Conservation (phyloP, 164 flowering plant genomes). For the Pachysandra terminalis region DNA sequence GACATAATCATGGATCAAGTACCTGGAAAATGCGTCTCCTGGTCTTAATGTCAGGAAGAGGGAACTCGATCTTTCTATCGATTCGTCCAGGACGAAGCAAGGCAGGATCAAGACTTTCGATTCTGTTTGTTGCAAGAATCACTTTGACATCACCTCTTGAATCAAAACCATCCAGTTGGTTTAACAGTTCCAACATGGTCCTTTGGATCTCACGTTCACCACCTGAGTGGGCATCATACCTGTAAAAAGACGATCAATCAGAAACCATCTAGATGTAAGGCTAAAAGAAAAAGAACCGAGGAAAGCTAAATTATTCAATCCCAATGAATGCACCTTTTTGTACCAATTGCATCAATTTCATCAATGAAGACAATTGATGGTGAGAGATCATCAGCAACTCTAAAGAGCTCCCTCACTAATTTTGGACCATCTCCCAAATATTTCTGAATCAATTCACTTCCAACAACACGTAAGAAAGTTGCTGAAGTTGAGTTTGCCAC, state of each 20-base stretch:
- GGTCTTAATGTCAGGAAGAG: conserved; percentile 89
- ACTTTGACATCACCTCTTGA: conserved; percentile 93
- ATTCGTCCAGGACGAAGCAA: conserved; percentile 90
- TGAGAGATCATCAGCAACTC: conserved; percentile 94
- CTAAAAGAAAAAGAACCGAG: no score
- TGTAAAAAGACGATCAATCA: conserved; percentile 15
- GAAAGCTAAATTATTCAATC: neutral
- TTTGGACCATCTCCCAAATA: conserved; percentile 97
- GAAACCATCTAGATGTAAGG: neutral
- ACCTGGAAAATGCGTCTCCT: conserved; percentile 92
- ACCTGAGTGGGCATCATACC: conserved; percentile 93
- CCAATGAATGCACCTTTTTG: conserved; percentile 54
- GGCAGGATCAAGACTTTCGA: conserved; percentile 92
- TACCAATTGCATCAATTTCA: conserved; percentile 95
- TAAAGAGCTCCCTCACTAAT: conserved; percentile 85
- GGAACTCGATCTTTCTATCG: conserved; percentile 90
- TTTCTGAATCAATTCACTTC: conserved; percentile 90
- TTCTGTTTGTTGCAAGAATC: conserved; percentile 87
- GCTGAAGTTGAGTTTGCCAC: conserved; percentile 97
- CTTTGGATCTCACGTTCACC: conserved; percentile 98
- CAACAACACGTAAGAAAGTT: conserved; percentile 89
- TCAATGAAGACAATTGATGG: conserved; percentile 96
- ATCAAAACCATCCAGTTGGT: conserved; percentile 95
- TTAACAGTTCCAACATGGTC: conserved; percentile 87
- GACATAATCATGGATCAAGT: conserved; percentile 1